Base-by-base conservation (phyloP, 2,329 filamentous ascomycete genomes). In the Aspergillus pseudoviridinutans region DNA sequence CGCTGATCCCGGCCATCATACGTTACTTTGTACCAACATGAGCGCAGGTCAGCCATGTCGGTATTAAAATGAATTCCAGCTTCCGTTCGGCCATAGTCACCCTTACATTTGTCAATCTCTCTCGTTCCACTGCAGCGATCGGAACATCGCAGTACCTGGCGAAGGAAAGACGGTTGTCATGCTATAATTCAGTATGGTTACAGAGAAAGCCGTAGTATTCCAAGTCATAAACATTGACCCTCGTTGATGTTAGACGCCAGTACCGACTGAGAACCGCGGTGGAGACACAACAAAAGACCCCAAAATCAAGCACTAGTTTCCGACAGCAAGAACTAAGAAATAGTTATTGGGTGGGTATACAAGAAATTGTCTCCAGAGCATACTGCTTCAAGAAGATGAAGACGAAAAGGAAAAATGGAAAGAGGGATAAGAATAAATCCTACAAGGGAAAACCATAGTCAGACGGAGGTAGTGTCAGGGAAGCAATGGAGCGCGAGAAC, bases 331-430 rank as follows among this genome's bases (percentile, higher is more conserved):
- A 14, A 32, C 12, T 32, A 32, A 14, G 6, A 17, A 38, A 14
- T 17, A 38, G 17, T 38, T 5, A 38, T 38, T 14, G 28, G 50
- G 47, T 58, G 54, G 54, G 50, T 54, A 58, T 55, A 42, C 49
- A 32, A 50, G 32, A 58, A 46, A 42, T 35, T 24, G 22, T 10
- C 52, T 51, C 54, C 47, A 12, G 41, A 53, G 53, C 47, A 46
- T 55, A 38, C 17, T 38, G 35, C n/a, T 54, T 49, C 49, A 56
- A 20, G 54, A 22, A 8, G 12, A 38, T 14, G 17, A 41, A 10
- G 22, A 51, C 20, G 6, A 3, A 41, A 22, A 41, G 7, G 25
- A 51, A 51, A 35, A 41, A 51, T n/a, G 24, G 24, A 4, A 24
- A 24, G 24, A 53, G 35, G 38, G 49, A 20, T 50, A n/a, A 25